Evolutionary conservation across 2,329 filamentous ascomycete genomes (phyloP).

Genomic region (Fusarium burgessii): DNA sequence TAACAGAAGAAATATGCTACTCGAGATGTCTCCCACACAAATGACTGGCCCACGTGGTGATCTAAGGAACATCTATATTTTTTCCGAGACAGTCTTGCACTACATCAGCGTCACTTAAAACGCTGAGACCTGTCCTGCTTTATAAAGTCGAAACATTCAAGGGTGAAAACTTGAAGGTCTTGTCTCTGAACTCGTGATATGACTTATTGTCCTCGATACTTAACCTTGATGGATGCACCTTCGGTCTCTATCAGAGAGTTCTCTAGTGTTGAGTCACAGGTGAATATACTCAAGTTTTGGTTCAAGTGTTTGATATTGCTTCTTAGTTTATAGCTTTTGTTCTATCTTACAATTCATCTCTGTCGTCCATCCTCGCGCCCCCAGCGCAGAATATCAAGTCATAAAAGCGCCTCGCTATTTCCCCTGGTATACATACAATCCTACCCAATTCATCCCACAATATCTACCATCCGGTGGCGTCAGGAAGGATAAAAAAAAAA

Average conservation of each 20-base stretch:
- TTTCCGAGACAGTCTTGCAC: slow-evolving; percentile 12
- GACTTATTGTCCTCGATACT: neutral
- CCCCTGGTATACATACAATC: slow-evolving; percentile 36
- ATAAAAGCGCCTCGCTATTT: slow-evolving; percentile 41
- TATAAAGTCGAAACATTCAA: neutral
- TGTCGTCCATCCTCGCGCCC: slow-evolving; percentile 32
- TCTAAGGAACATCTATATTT: neutral
- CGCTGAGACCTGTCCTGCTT: neutral
- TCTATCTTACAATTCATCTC: slow-evolving; percentile 24
- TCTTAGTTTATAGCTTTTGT: slow-evolving; percentile 12
- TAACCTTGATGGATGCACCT: neutral
- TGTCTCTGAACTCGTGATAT: neutral
- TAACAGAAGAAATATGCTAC: neutral
- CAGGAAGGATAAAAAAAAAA: slow-evolving; percentile 12
- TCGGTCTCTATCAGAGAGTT: neutral
- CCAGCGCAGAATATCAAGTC: slow-evolving; percentile 31
- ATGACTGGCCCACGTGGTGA: slow-evolving; percentile 1
- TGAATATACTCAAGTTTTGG: neutral
- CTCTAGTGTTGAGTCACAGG: neutral
- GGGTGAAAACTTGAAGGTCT: neutral
- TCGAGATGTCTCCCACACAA: neutral
- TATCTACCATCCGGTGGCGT: slow-evolving; percentile 11
- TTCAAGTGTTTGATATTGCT: slow-evolving; percentile 18
- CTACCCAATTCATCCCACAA: slow-evolving; percentile 12
- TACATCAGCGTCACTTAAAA: neutral